phyloP scores from a whole-genome alignment of 2,329 filamentous ascomycete species.

The Paecilomyces variotii region DNA sequence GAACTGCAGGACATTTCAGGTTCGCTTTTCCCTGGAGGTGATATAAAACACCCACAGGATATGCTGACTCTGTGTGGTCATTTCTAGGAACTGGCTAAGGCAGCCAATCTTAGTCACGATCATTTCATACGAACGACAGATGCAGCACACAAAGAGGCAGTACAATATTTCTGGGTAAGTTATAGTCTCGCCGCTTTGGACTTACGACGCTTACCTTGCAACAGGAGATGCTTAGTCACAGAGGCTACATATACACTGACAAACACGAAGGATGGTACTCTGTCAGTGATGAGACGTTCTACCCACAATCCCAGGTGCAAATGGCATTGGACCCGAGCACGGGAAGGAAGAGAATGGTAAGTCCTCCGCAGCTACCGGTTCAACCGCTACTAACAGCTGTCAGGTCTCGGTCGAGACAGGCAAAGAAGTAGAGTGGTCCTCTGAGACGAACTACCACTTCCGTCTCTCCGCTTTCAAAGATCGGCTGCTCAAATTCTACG shows the following conservation, averaged over 20 bases:
- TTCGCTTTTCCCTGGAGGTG: constrained; percentile 14
- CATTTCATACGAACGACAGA: constrained; percentile 93
- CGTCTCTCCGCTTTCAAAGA: constrained; percentile 75
- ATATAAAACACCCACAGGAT: neutral
- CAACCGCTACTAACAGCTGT: constrained; percentile 7
- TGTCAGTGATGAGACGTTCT: constrained; percentile 94
- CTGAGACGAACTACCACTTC: constrained; percentile 93
- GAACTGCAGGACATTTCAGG: constrained; percentile 70
- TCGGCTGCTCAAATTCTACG: constrained; percentile 71
- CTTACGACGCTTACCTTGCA: constrained; percentile 7
- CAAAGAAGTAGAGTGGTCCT: constrained; percentile 88
- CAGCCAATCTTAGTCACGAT: constrained; percentile 65
- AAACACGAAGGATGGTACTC: constrained; percentile 96
- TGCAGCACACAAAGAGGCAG: constrained; percentile 68
- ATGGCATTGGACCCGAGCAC: constrained; percentile 69
- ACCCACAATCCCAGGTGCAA: constrained; percentile 68
- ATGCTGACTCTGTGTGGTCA: neutral
- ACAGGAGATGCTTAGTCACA: constrained; percentile 61
- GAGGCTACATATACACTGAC: constrained; percentile 71
- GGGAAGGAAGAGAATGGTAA: constrained; percentile 69
- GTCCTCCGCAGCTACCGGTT: neutral
- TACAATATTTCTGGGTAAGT: constrained; percentile 76
- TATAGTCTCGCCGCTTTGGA: neutral
- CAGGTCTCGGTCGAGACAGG: constrained; percentile 72
- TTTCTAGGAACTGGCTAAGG: constrained; percentile 55